Conservation (phyloP, 2,329 filamentous ascomycete species). For the Ophiognomonia clavigignenti-juglandacearum region DNA sequence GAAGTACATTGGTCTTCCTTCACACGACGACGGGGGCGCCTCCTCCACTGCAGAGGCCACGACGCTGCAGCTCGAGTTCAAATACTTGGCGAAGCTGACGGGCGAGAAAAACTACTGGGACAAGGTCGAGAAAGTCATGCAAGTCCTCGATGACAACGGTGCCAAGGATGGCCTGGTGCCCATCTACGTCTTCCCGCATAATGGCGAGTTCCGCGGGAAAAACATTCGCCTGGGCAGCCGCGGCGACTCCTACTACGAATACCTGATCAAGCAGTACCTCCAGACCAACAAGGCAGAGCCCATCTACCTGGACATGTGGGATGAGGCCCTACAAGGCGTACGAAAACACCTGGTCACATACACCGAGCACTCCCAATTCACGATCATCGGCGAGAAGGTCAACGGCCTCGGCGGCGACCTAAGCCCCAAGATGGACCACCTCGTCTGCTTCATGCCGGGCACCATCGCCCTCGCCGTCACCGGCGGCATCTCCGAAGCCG, state of each 20-base stretch:
- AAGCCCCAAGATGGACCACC: constrained; percentile 92
- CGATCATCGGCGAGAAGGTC: constrained; percentile 85
- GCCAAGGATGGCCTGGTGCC: constrained; percentile 79
- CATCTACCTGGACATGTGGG: constrained; percentile 89
- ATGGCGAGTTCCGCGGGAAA: constrained; percentile 71
- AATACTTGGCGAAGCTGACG: constrained; percentile 91
- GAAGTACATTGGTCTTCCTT: constrained; percentile 68
- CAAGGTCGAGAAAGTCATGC: constrained; percentile 83
- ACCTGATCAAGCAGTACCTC: constrained; percentile 96
- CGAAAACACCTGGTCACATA: constrained; percentile 92
- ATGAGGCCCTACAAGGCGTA: constrained; percentile 76
- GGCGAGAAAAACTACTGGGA: constrained; percentile 93
- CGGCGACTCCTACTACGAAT: constrained; percentile 98
- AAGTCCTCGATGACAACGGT: constrained; percentile 80
- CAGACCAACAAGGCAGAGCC: constrained; percentile 85
- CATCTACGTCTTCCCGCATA: constrained; percentile 80
- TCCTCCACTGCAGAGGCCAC: constrained; percentile 93
- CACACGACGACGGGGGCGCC: constrained; percentile 79
- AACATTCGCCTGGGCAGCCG: constrained; percentile 91
- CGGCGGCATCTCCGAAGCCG: constrained; percentile 66
- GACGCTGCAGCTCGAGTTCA: constrained; percentile 91
- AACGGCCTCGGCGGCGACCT: constrained; percentile 62
- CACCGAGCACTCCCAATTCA: constrained; percentile 72
- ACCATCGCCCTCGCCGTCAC: constrained; percentile 90
- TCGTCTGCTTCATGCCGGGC: constrained; percentile 96